These are phyloP conservation scores for Nicotiana otophora DNA, from an alignment of 257 asterid species.

Conservation along the genomic window DNA sequence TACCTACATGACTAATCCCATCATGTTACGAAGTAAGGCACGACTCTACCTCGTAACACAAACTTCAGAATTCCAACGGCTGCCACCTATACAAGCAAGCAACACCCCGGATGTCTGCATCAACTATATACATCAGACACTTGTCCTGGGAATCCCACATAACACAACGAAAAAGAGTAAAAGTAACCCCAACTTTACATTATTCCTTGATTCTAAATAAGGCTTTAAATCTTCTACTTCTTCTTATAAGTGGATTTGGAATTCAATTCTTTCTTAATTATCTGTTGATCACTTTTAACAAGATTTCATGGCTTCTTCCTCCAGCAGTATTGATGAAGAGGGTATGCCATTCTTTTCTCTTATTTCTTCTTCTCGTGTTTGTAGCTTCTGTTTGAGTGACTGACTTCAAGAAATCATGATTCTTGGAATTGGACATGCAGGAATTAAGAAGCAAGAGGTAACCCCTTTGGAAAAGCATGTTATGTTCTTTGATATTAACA, in stretches of 20 bases:
- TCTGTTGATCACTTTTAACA: background rate
- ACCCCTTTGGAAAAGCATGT: constrained; percentile 60
- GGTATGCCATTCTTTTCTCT: background rate
- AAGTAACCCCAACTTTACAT: background rate
- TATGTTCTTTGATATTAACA: constrained; percentile 70
- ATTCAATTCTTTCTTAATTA: background rate
- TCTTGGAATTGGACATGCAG: background rate
- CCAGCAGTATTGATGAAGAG: background rate
- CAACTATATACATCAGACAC: background rate
- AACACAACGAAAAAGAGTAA: background rate
- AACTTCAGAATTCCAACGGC: background rate
- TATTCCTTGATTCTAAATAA: background rate
- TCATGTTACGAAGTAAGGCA: too few relatives aligned
- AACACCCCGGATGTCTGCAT: background rate
- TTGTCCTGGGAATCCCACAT: background rate
- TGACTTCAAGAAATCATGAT: background rate
- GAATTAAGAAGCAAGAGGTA: constrained; percentile 20
- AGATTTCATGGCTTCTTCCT: constrained; percentile 1
- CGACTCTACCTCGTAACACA: background rate
- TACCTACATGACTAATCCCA: too few relatives aligned
- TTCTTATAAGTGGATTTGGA: background rate
- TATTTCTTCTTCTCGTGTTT: background rate
- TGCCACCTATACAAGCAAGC: background rate
- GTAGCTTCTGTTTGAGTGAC: background rate
- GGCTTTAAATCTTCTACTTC: background rate